Evolutionary conservation across 371 early-diverging fungal species (phyloP), one percentile per base, ranked within the genome.

Genomic region (Cokeromyces recurvatus): DNA sequence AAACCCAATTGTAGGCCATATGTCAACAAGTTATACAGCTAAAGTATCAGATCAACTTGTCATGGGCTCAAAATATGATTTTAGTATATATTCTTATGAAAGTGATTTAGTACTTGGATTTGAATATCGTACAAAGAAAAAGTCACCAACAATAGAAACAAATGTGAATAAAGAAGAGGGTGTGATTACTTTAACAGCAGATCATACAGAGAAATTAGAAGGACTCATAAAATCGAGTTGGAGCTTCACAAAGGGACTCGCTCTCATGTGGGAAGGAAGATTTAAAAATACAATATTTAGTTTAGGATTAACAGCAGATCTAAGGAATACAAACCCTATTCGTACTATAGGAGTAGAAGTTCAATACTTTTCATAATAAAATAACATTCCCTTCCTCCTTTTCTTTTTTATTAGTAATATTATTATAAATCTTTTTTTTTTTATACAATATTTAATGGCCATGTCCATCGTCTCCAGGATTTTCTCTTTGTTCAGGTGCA

Each of bases 1-100:
- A 22, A 92, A 91, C 46, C 94, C 94, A 9, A 82, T 94, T 59
- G 91, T 93, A 72, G 92, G 92, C 22, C 90, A 92, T 47, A 66
- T 90, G 65, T 81, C 87, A 9, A 68, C 85, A 14, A 82, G 87
- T 5, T 93, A 91, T 74, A 85, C 89, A 1, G 83, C 88, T 15
- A 82, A 87, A 51, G 77, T 92, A 16, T 76, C 79, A 15, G 77
- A 78, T 2, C 73, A 81, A 32, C 56, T 88, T 22, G 82, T 80
- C 12, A 66, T 91, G 52, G 77, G 92, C 22, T 87, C 91, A 0
- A 74, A 88, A 20, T 95, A 87, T 66, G 86, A 90, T 49, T 89
- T 92, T 57, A 94, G 92, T 45, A 80, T 86, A 10, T 92, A 91
- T 59, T 88, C 89, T 38, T 88, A 89, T 41, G 87, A 90, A 42